These are phyloP conservation scores for Furcasterigmium sp. DNA, from an alignment of 2,329 filamentous ascomycete genomes.

Conservation along the genomic window DNA sequence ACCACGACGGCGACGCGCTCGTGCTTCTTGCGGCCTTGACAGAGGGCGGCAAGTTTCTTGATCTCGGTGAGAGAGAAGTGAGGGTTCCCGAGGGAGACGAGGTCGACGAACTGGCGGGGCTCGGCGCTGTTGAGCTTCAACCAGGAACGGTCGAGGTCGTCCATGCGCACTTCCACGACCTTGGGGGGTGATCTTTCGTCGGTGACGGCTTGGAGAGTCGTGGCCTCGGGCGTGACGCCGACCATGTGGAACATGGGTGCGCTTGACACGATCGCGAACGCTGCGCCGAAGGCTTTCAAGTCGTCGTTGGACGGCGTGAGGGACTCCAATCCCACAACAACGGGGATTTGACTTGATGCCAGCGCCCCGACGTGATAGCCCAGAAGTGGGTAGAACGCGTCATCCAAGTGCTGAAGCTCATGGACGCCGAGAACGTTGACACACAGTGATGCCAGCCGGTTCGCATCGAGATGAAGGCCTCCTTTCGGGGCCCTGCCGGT, in stretches of 20 bases:
- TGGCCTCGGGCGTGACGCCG: constrained; percentile 31
- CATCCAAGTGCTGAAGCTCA: constrained; percentile 19
- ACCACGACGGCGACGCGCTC: constrained; percentile 11
- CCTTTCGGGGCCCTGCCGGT: constrained; percentile 40
- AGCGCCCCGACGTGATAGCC: constrained; percentile 29
- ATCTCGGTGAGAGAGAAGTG: constrained; percentile 36
- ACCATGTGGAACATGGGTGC: constrained; percentile 39
- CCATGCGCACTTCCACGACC: not conserved
- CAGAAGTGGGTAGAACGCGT: constrained; percentile 30
- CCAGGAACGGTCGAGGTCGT: constrained; percentile 1
- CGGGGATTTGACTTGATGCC: constrained; percentile 23
- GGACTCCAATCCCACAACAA: constrained; percentile 26
- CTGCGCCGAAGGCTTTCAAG: constrained; percentile 37
- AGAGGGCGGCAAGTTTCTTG: constrained; percentile 21
- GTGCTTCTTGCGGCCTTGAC: constrained; percentile 17
- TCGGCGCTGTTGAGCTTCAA: constrained; percentile 10
- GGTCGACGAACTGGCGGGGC: constrained; percentile 17
- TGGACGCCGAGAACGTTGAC: constrained; percentile 14
- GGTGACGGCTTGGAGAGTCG: constrained; percentile 5
- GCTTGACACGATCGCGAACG: constrained; percentile 34
- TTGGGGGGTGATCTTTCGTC: not conserved
- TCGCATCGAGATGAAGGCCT: constrained; percentile 39
- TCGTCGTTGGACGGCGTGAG: constrained; percentile 18
- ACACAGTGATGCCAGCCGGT: constrained; percentile 28
- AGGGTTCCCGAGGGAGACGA: constrained; percentile 39